Conservation (phyloP, 73 alveolate species). For the Paramecium biaurelia region DNA sequence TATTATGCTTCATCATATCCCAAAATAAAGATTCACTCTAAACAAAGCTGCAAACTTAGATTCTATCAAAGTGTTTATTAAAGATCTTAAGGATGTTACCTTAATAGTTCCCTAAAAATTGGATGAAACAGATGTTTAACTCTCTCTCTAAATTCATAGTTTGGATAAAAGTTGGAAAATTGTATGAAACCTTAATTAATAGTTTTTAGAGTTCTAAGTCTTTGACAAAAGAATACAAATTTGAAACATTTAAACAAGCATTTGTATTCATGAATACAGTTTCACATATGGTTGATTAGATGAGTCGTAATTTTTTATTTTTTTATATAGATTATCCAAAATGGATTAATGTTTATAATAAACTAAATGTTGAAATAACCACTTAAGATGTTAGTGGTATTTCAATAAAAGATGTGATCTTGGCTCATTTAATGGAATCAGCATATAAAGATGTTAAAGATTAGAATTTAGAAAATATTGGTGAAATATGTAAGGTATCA, state of each 20-base stretch:
- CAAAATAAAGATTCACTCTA: background rate
- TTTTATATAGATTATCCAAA: background rate
- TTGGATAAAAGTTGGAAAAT: background rate
- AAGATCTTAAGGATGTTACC: background rate
- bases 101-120: background rate
- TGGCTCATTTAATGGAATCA: background rate
- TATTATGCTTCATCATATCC: background rate
- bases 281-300: background rate
- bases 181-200: background rate
- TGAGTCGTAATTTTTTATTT: background rate
- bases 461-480: background rate
- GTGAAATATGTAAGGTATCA: background rate
- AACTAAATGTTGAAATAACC: background rate
- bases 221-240: background rate
- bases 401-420: background rate
- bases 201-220: background rate
- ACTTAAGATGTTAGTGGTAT: background rate
- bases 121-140: background rate
- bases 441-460: background rate
- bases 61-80: background rate
- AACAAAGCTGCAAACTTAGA: background rate
- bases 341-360: conserved; percentile 4
- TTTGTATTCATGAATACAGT: background rate
- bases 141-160: background rate
- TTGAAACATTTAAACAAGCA: background rate